Conservation (phyloP, 805 yeast species). For the Sungouiella thailandica region DNA sequence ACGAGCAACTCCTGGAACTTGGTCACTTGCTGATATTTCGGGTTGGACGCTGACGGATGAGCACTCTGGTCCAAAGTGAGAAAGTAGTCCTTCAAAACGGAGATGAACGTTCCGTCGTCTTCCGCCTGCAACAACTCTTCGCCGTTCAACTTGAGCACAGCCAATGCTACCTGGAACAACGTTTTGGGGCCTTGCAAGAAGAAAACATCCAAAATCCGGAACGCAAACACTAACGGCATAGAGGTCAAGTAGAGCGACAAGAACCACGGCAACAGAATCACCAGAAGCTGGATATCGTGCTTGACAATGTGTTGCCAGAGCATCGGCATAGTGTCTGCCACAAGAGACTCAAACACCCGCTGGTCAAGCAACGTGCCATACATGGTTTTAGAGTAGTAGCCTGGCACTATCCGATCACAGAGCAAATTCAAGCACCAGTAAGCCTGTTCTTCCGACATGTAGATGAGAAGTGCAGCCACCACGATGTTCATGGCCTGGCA, state of each 20-base stretch:
- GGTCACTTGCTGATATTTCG: slow-evolving; percentile 62
- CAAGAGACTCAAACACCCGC: slow-evolving; percentile 85
- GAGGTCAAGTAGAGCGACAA: slow-evolving; percentile 82
- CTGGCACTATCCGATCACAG: slow-evolving; percentile 86
- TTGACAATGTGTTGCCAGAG: slow-evolving; percentile 76
- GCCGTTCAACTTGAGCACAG: slow-evolving; percentile 83
- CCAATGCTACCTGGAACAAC: slow-evolving; percentile 88
- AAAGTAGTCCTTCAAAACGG: slow-evolving; percentile 79
- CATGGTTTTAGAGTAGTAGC: slow-evolving; percentile 96
- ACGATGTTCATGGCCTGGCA: slow-evolving; percentile 99
- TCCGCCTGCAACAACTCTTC: slow-evolving; percentile 72
- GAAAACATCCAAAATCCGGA: slow-evolving; percentile 84
- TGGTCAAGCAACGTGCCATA: slow-evolving; percentile 95
- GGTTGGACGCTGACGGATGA: slow-evolving; percentile 64
- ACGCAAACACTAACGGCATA: slow-evolving; percentile 92
- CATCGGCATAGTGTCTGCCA: slow-evolving; percentile 83
- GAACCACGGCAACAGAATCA: slow-evolving; percentile 95
- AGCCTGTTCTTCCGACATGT: slow-evolving; percentile 95
- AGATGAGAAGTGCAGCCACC: slow-evolving; percentile 70
- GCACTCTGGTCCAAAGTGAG: slow-evolving; percentile 71
- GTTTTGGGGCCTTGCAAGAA: slow-evolving; percentile 87
- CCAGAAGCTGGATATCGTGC: slow-evolving; percentile 85
- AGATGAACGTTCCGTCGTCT: slow-evolving; percentile 91
- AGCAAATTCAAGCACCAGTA: slow-evolving; percentile 83
- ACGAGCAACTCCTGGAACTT: slow-evolving; percentile 87